Conservation (phyloP, 1,284 basidiomycete species). For the Sporisorium exsertum region DNA sequence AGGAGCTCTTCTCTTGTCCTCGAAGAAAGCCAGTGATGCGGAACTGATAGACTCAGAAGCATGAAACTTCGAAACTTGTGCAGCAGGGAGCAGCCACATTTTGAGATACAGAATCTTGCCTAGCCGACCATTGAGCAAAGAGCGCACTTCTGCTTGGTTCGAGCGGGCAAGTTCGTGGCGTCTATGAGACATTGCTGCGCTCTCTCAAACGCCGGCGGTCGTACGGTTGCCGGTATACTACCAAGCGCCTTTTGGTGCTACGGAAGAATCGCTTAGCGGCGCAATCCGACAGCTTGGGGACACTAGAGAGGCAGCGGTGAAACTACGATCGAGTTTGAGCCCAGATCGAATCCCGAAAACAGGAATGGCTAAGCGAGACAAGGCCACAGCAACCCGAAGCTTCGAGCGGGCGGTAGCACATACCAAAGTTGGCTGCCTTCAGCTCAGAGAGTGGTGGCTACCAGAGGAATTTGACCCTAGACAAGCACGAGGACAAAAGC, state of each 20-base stretch:
- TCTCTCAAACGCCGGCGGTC: no score
- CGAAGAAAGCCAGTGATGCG: neutral
- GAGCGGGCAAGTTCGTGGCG: neutral
- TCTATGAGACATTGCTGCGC: neutral
- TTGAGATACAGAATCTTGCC: neutral
- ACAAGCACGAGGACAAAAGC: no score
- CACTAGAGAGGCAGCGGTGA: neutral
- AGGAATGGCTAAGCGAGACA: neutral
- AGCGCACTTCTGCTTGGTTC: neutral
- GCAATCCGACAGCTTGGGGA: neutral
- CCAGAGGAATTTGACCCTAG: no score
- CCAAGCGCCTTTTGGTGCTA: neutral
- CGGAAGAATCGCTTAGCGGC: neutral
- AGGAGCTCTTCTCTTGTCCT: neutral
- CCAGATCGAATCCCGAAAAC: neutral
- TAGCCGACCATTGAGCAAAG: neutral
- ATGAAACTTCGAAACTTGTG: no score
- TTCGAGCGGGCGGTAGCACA: neutral
- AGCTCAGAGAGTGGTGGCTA: neutral
- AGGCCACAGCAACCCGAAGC: no score
- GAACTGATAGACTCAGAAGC: neutral
- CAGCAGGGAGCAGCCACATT: neutral
- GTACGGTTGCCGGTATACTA: neutral
- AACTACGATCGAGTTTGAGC: neutral
- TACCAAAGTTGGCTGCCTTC: neutral